Evolutionary conservation across 768 basidiomycete genomes (phyloP), one percentile per base, ranked within the genome.

Genomic region (Pleurotus platypus): DNA sequence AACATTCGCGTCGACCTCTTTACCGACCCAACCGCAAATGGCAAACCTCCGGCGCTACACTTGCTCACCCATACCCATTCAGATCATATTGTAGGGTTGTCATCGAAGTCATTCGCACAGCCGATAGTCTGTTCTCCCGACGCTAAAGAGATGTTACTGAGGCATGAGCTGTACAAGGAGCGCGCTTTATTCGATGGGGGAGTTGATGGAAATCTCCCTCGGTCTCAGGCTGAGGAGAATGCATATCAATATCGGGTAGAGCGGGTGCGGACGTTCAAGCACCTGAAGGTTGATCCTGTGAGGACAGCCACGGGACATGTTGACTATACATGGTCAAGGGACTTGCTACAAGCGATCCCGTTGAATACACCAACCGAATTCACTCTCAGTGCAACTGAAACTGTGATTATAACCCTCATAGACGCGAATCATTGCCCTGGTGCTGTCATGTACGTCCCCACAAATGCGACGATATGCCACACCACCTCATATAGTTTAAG

Each of bases 361-460:
- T 64, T 90, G 53, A 78, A 92, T 57, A 78, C 78, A 2, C 91
- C 93, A 0, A 88, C 83, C 0, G 57, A 66, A 30, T 75, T 87
- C 27, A 81, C 85, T 37, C 67, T 95, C 15, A 79, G 77, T 3
- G 72, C 78, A 20, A 72, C 73, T 6, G 81, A 86, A 62, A 69
- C 66, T 3, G 87, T 96, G 8, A 85, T 78, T 0, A 78, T 97
- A 57, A 95, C 93, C 0, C 77, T 90, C 8, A 69, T 97, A 6
- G 91, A 95, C 64, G 95, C 95, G 0, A 97, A 97, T 65, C 95
- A 98, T 68, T 97, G 94, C 67, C 95, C 93, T 9, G 95, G 95
- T 0, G 88, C 94, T 0, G 87, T 93, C 42, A 96, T 98, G 94
- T 94, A 64, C 24, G 85, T 71, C 3, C 26, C 16, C 16, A 7